Evolutionary conservation across 148 eudicot species (phyloP).

Genomic region (Chenopodium suecicum): DNA sequence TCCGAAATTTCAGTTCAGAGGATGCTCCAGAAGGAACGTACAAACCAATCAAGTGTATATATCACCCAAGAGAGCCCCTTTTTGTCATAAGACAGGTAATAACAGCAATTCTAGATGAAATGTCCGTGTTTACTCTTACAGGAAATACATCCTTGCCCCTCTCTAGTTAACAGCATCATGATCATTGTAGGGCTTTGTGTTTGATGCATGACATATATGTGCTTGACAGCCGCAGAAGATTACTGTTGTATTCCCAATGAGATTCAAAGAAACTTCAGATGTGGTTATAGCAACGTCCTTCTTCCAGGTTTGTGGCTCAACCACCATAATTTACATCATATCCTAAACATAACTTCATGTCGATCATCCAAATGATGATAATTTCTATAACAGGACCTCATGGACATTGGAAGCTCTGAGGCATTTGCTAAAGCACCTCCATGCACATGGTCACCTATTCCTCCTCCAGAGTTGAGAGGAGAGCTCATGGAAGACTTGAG

Average conservation of each 20-base stretch:
- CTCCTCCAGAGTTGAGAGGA: conserved; percentile 86
- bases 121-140: background rate
- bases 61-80: conserved; percentile 86
- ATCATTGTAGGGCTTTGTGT: conserved; percentile 11
- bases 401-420: conserved; percentile 60
- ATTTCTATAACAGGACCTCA: conserved; percentile 57
- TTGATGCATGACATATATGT: conserved; percentile 14
- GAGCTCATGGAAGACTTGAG: conserved; percentile 69
- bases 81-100: conserved; percentile 75
- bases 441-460: conserved; percentile 89
- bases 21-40: conserved; percentile 45
- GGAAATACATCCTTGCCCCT: conserved; percentile 1
- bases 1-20: conserved; percentile 40
- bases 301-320: conserved; percentile 66
- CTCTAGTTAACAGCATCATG: background rate
- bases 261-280: conserved; percentile 78
- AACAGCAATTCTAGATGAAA: background rate
- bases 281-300: conserved; percentile 82
- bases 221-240: conserved; percentile 63
- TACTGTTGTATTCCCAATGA: conserved; percentile 79
- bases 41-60: conserved; percentile 69
- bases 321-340: background rate
- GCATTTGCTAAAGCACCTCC: conserved; percentile 71
- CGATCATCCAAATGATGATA: conserved; percentile 4
- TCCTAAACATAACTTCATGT: background rate